phyloP scores from a whole-genome alignment of 2,329 filamentous ascomycete genomes.

The Aureobasidium sp. region DNA sequence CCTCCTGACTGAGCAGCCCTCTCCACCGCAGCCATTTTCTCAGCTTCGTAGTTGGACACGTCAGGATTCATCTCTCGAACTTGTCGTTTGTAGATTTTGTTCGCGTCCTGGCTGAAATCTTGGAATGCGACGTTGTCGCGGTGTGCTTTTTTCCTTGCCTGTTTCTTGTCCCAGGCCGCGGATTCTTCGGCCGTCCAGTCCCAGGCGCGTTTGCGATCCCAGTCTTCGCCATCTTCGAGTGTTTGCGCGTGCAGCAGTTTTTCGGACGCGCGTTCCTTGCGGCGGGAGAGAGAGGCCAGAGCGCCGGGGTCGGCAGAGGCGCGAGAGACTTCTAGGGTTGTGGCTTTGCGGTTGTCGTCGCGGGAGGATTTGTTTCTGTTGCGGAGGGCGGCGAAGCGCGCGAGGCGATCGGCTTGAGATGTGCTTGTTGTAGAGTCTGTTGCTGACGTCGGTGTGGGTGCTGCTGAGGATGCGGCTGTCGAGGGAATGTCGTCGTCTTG shows the following conservation, averaged over 20 bases:
- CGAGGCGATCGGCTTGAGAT: conserved; percentile 49
- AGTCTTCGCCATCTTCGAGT: conserved; percentile 77
- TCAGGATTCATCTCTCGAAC: conserved; percentile 67
- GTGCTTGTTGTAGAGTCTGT: conserved; percentile 27
- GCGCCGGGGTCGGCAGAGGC: conserved; percentile 68
- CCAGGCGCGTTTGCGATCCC: conserved; percentile 96
- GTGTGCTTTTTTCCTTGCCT: conserved; percentile 75
- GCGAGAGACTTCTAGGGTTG: conserved; percentile 72
- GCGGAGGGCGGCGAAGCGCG: conserved; percentile 80
- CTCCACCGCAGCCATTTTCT: conserved; percentile 79
- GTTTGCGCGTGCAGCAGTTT: conserved; percentile 91
- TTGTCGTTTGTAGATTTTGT: conserved; percentile 91
- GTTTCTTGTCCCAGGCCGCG: conserved; percentile 84
- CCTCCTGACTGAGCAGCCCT: conserved; percentile 75
- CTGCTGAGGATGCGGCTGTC: conserved; percentile 14
- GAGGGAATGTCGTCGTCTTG: conserved; percentile 1
- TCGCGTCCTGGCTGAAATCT: conserved; percentile 78
- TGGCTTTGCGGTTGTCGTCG: conserved; percentile 74
- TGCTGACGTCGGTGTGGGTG: conserved; percentile 15
- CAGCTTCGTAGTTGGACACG: conserved; percentile 73
- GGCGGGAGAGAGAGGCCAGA: conserved; percentile 69
- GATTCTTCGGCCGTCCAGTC: conserved; percentile 96
- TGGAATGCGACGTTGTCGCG: conserved; percentile 82
- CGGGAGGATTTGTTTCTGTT: conserved; percentile 49
- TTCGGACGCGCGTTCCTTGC: conserved; percentile 78